A percentile compares a stretch with the other conserved stretches of the same genome.
Conservation (phyloP, 2,329 filamentous ascomycete genomes). For the Curvularia eragrostidis region DNA sequence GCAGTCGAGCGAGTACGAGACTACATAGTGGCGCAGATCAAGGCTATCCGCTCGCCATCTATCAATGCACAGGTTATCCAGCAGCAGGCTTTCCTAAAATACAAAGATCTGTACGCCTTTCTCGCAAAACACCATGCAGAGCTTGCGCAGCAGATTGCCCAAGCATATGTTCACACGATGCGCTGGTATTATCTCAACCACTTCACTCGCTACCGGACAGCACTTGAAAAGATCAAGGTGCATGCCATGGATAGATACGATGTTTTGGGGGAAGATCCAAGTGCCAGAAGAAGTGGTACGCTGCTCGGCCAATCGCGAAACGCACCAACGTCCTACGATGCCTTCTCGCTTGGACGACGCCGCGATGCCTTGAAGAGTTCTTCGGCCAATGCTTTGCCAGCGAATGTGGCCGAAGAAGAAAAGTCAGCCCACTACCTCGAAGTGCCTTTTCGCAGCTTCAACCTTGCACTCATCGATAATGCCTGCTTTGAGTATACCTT, state of each 20-base stretch:
- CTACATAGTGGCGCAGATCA: conserved; percentile 92
- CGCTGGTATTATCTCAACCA: conserved; percentile 96
- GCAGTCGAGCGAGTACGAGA: conserved; percentile 94
- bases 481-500: conserved; percentile 95
- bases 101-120: conserved; percentile 87
- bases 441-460: conserved; percentile 91
- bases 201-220: conserved; percentile 84
- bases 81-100: conserved; percentile 86
- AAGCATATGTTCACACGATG: conserved; percentile 98
- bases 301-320: conserved; percentile 39
- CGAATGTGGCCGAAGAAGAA: conserved; percentile 91
- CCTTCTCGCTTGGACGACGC: conserved; percentile 86
- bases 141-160: conserved; percentile 87
- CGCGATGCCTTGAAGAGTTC: conserved; percentile 79
- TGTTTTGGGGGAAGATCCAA: conserved; percentile 79
- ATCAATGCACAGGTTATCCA: conserved; percentile 98
- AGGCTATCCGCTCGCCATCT: conserved; percentile 88
- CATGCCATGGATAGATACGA: conserved; percentile 85
- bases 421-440: conserved; percentile 86
- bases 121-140: conserved; percentile 79
- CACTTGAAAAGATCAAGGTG: conserved; percentile 83
- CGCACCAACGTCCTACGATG: conserved; percentile 73
- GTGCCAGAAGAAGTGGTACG: conserved; percentile 64
- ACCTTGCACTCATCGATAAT: conserved; percentile 91
- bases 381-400: conserved; percentile 78